Evolutionary conservation across 257 asterid species (phyloP).

Genomic region (Solanum pimpinellifolium): DNA sequence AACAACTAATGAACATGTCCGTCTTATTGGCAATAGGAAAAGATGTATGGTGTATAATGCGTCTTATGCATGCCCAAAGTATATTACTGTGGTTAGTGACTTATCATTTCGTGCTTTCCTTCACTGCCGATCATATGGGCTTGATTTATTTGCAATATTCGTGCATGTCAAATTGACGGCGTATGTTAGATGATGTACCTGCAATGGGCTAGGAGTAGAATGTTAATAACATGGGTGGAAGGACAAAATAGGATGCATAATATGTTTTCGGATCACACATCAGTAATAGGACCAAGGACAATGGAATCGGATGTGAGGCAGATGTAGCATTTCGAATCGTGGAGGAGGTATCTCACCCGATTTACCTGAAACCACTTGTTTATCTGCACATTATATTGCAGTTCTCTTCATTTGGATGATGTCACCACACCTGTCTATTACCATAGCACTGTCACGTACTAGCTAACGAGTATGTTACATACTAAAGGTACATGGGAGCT

Average conservation of each 20-base stretch:
- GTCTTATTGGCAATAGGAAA: not conserved
- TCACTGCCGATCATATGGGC: not conserved
- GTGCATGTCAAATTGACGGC: not conserved
- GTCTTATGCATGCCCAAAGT: not conserved
- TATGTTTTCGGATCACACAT: not conserved
- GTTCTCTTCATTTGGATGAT: not conserved
- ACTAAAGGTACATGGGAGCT: not conserved
- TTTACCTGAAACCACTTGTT: not conserved
- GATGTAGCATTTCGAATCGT: not conserved
- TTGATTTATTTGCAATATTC: not conserved
- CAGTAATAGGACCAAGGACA: not conserved
- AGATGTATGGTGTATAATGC: not conserved
- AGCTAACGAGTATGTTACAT: not conserved
- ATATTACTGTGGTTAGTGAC: not conserved
- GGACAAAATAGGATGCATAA: not conserved
- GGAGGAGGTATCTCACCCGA: not conserved
- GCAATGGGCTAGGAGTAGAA: not conserved
- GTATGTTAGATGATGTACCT: not conserved
- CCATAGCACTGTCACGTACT: not conserved
- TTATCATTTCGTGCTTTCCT: not conserved
- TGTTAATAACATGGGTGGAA: not conserved
- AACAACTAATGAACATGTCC: not conserved
- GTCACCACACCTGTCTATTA: not conserved
- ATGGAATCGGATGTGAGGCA: not conserved
- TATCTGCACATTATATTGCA: not conserved